These are phyloP conservation scores for Stereum hirsutum DNA, from an alignment of 1,284 basidiomycete species.

Conservation along the genomic window DNA sequence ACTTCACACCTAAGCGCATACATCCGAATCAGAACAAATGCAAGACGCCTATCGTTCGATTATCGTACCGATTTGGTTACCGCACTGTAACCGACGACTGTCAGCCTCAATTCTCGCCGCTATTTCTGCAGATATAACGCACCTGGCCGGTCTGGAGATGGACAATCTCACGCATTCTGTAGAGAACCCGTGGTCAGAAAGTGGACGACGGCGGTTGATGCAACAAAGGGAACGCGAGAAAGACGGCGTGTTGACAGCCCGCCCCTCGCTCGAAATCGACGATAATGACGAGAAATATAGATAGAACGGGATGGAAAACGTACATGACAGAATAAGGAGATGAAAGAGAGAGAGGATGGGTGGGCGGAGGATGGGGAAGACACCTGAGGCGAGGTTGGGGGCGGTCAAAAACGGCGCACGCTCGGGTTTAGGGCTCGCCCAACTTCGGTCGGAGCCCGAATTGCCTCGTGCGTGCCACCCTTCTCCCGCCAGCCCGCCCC, in stretches of 20 bases:
- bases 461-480: too few species aligned
- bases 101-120: slow-evolving; percentile 10
- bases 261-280: too few species aligned
- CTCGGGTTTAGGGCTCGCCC: too few species aligned
- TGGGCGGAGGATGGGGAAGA: too few species aligned
- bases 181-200: slow-evolving; percentile 1
- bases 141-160: slow-evolving; percentile 96
- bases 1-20: slow-evolving; percentile 76
- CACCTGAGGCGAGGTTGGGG: too few species aligned
- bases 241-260: slow-evolving; percentile 1
- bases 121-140: slow-evolving; percentile 19
- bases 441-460: too few species aligned
- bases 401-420: too few species aligned
- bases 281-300: too few species aligned
- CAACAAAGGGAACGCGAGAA: slow-evolving; percentile 7
- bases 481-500: too few species aligned
- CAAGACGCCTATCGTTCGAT: background rate
- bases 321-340: too few species aligned
- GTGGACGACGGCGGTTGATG: slow-evolving; percentile 4
- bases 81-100: slow-evolving; percentile 52
- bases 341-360: background rate
- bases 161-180: slow-evolving; percentile 93
- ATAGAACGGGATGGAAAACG: too few species aligned
- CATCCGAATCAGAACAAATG: background rate
- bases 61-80: slow-evolving; percentile 88